Base-by-base conservation (phyloP, 306 rosid species). In the Castanospermum australe region DNA sequence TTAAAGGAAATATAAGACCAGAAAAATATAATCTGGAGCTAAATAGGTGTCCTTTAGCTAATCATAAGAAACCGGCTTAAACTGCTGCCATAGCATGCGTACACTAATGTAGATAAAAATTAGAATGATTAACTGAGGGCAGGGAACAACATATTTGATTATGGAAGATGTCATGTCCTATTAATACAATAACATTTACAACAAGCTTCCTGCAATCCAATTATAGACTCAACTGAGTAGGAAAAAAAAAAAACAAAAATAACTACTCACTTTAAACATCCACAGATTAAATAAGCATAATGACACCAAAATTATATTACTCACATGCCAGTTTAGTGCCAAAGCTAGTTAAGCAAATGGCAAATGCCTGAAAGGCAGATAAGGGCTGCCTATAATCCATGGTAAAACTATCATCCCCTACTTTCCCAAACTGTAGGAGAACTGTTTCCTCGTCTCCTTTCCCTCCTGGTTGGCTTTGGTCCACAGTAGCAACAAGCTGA, bases 301-400 rank as follows among this genome's bases (percentile, higher is more conserved):
- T 33, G 73, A 41, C 44, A 70, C 60, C 62, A 67, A 79, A 79
- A 55, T 55, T 48, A 68, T 60, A 73, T 69, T 87, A 96, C 90
- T 96, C 99, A 76, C 99, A 96, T 1, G 98, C 99, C 77, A 96
- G 88, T 91, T 96, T 96, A 18, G 97, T 91, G 86, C 98, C 99
- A 68, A 96, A 96, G 93, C 98, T 96, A 25, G 98, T 85, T 28
- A 96, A 90, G 94, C 97, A 96, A 80, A 96, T 96, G 72, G 99
- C 98, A 52, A 96, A 96, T 0, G 99, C 99, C 75, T 93, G 99
- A 44, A 93, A 96, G 30, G 98, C 99, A 50, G 99, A 96, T 63
- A 96, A 83, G 20, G 99, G 99, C 72, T 88, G 94, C 76, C 98
- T 87, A 79, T 85, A 96, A 87, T 96, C 99, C 99, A 96, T 96